These are phyloP conservation scores for Macrocystidia cucumis DNA, from an alignment of 1,284 basidiomycete species.

Conservation along the genomic window DNA sequence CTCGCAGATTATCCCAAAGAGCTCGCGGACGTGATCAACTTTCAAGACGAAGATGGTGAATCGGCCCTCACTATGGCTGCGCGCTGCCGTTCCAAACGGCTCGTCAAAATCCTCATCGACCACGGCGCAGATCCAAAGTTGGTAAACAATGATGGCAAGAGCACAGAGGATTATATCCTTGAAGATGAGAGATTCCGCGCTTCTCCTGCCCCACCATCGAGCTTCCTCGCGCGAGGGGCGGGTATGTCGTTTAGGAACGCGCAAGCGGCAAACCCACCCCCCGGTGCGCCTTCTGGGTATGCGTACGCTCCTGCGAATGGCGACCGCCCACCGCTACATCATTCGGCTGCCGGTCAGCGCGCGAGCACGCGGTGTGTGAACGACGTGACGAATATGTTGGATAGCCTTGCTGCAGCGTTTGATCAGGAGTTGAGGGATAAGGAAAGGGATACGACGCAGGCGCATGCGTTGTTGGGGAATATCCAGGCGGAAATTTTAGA, in stretches of 20 bases:
- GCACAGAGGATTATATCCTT: slow-evolving; percentile 97
- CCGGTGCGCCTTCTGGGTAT: slow-evolving; percentile 28
- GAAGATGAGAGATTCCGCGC: slow-evolving; percentile 97
- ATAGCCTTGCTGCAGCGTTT: slow-evolving; percentile 87
- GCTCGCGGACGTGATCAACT: slow-evolving; percentile 97
- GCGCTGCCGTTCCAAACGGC: slow-evolving; percentile 91
- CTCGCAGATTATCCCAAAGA: slow-evolving; percentile 96
- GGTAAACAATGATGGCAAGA: slow-evolving; percentile 92
- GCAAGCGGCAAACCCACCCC: slow-evolving; percentile 46
- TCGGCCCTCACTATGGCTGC: slow-evolving; percentile 97
- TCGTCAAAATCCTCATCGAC: slow-evolving; percentile 94
- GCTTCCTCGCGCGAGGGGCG: slow-evolving; percentile 40
- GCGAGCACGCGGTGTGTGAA: slow-evolving; percentile 81
- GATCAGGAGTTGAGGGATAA: slow-evolving; percentile 91
- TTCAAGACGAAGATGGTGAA: slow-evolving; percentile 98
- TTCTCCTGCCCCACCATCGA: slow-evolving; percentile 73
- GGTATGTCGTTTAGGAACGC: slow-evolving; percentile 69
- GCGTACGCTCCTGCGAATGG: slow-evolving; percentile 40
- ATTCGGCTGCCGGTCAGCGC: slow-evolving; percentile 83
- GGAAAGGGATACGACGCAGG: slow-evolving; percentile 89
- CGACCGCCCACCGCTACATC: slow-evolving; percentile 71
- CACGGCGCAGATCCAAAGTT: slow-evolving; percentile 97
- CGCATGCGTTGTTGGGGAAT: slow-evolving; percentile 79
- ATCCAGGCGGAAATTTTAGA: slow-evolving; percentile 93
- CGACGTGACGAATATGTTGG: slow-evolving; percentile 84